Evolutionary conservation across 2,329 filamentous ascomycete genomes (phyloP).

Genomic region (Helotiales sp.): DNA sequence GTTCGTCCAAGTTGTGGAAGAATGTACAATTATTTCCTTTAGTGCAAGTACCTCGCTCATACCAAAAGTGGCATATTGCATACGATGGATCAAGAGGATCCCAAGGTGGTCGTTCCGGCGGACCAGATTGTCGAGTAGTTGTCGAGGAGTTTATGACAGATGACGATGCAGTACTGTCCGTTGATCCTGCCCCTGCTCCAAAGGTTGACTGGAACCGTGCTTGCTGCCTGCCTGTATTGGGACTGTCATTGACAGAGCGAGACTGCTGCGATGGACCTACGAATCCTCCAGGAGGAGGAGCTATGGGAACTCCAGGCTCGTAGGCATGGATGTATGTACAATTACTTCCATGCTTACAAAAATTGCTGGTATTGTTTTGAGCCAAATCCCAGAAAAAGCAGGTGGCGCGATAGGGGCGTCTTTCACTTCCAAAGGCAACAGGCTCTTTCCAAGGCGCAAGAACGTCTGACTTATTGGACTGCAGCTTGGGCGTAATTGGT

Average conservation of each 20-base stretch:
- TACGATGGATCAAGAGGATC: slow-evolving; percentile 17
- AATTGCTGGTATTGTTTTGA: not conserved
- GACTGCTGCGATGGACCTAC: not conserved
- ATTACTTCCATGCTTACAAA: slow-evolving; percentile 3
- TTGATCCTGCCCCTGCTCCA: not conserved
- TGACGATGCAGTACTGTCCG: not conserved
- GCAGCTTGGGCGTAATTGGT: not conserved
- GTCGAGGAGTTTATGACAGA: not conserved
- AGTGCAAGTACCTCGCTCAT: slow-evolving; percentile 14
- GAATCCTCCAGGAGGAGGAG: not conserved
- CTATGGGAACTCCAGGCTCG: not conserved
- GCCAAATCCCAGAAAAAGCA: slow-evolving; percentile 27
- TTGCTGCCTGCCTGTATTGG: not conserved
- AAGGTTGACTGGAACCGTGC: not conserved
- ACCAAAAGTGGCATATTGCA: slow-evolving; percentile 29
- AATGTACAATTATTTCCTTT: slow-evolving; percentile 23
- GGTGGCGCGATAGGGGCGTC: not conserved
- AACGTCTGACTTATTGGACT: not conserved
- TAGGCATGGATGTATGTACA: slow-evolving; percentile 20
- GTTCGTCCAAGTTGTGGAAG: slow-evolving; percentile 20
- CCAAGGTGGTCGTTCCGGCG: slow-evolving; percentile 15
- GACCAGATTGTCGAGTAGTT: not conserved
- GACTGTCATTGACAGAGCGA: not conserved
- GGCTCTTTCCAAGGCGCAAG: not conserved
- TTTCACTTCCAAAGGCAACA: not conserved